Evolutionary conservation across 2,329 filamentous ascomycete species (phyloP), one percentile per base, ranked within the genome.

Genomic region (Diaporthe vexans): DNA sequence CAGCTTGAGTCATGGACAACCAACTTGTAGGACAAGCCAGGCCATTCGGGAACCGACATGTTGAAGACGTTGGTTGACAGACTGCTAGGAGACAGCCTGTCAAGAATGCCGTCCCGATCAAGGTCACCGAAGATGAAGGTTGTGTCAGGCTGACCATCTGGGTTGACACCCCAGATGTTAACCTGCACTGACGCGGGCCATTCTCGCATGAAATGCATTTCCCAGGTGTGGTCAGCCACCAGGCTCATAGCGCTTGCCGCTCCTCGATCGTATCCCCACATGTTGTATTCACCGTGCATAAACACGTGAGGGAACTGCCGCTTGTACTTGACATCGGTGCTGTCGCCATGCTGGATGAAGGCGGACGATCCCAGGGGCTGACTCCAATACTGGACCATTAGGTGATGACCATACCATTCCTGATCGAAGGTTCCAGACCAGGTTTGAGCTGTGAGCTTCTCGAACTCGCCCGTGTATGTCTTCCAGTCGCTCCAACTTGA

Each of bases 131-230:
- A 88, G 3, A 91, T 86, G 71, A 85, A 87, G 15, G 87, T 88
- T 76, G 89, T 84, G 79, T 93, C 91, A 0, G 91, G 90, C 77
- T 88, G 82, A 13, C 90, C 90, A 80, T 91, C 87, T 0, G 87
- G 86, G 77, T 92, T 91, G 79, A 92, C 90, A 63, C 91, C 91
- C 91, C 91, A 92, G 7, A 91, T 86, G 76, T 91, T 92, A 71
- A 92, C 81, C 77, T 92, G 90, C 67, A 90, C 86, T 57, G 87
- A 82, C 3, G 87, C 86, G 13, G 91, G 91, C 87, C 89, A 92
- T 78, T 93, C 91, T 7, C 86, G 84, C 86, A 91, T 88, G 74
- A 92, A 90, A 75, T 90, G 85, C 78, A 87, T 90, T 35, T 86
- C 83, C 91, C 91, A 92, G 13, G 83, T 80, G n/a, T 84, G 83